Evolutionary conservation across 164 flowering plant genomes (phyloP).

Genomic region (Akebia trifoliata): DNA sequence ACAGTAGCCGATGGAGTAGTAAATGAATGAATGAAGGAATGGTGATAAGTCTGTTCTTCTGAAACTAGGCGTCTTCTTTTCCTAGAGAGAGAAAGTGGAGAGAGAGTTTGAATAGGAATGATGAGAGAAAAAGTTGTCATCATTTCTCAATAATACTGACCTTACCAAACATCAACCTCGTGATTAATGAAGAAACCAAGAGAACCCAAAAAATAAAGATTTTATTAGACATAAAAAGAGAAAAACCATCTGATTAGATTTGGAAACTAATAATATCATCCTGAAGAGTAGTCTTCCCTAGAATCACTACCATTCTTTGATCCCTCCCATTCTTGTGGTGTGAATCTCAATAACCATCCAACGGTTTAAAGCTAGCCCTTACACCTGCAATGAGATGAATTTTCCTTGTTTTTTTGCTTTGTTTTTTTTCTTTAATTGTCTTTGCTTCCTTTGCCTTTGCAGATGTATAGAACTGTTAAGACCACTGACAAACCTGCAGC

Average conservation of each 20-base stretch:
- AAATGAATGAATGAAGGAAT: slow-evolving; percentile 27
- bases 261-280: not conserved
- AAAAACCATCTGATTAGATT: not conserved
- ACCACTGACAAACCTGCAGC: slow-evolving; percentile 76
- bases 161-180: slow-evolving; percentile 47
- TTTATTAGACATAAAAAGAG: no score
- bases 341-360: not conserved
- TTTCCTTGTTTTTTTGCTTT: not conserved
- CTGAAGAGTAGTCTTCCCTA: not conserved
- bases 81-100: slow-evolving; percentile 16
- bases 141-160: slow-evolving; percentile 58
- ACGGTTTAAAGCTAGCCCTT: not conserved
- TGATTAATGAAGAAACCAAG: slow-evolving; percentile 32
- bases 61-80: slow-evolving; percentile 27
- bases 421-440: slow-evolving; percentile 5
- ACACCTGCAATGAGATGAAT: not conserved
- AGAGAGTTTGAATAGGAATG: slow-evolving; percentile 19
- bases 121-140: slow-evolving; percentile 41
- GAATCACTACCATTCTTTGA: not conserved
- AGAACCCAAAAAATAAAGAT: slow-evolving; percentile 12
- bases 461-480: slow-evolving; percentile 88
- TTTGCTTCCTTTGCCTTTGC: slow-evolving; percentile 25
- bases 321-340: not conserved
- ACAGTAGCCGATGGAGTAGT: slow-evolving; percentile 35
- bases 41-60: slow-evolving; percentile 20